Conservation (phyloP, 768 basidiomycete species). For the Podaxis sp. region DNA sequence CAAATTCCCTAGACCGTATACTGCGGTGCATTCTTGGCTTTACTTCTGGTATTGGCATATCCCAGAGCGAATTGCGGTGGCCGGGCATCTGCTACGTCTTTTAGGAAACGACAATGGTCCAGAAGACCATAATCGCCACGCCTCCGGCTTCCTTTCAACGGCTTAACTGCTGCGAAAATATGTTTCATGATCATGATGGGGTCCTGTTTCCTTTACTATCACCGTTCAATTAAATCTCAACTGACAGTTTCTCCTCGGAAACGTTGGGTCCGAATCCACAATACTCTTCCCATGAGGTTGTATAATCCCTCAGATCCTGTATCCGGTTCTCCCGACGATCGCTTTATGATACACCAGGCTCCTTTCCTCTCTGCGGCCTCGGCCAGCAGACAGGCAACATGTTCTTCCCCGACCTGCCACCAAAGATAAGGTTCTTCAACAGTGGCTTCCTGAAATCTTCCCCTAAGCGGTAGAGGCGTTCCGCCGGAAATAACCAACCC, state of each 20-base stretch:
- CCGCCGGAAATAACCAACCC: background rate
- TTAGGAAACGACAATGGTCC: background rate
- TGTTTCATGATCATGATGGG: background rate
- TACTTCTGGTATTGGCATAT: background rate
- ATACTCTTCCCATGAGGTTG: background rate
- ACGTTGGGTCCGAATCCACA: background rate
- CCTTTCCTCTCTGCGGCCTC: background rate
- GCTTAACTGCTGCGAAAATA: background rate
- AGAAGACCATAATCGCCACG: background rate
- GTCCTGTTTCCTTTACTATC: background rate
- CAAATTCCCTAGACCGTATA: background rate
- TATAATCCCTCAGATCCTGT: background rate
- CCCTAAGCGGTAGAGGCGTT: background rate
- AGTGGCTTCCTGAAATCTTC: background rate
- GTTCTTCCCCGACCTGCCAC: background rate
- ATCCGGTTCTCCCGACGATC: background rate
- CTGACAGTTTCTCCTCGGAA: background rate
- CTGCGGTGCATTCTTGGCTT: background rate
- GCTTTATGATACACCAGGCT: background rate
- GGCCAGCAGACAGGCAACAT: background rate
- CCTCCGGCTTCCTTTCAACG: background rate
- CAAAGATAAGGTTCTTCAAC: background rate
- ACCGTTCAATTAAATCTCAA: background rate
- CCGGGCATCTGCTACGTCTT: background rate
- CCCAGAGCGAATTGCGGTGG: background rate